A percentile compares a stretch with the other conserved stretches of the same genome.
phyloP scores from a whole-genome alignment of 495 filamentous ascomycete species.

The Haplographium delicatum region DNA sequence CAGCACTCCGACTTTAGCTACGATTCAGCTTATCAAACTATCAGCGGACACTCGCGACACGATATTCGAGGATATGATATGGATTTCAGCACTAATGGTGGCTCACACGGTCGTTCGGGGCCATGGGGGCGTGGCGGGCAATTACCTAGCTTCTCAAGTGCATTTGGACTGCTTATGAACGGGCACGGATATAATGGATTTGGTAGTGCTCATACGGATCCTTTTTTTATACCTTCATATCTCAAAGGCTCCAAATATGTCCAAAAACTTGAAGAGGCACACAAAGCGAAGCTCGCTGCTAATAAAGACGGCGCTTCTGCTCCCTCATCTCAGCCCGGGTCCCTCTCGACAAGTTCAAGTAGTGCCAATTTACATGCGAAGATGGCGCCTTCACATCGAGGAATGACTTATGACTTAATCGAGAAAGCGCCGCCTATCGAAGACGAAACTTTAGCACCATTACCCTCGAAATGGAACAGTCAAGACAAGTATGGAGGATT shows the following conservation, averaged over 20 bases:
- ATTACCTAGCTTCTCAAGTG: slow-evolving; percentile 30
- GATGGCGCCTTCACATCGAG: slow-evolving; percentile 68
- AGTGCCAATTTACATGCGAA: slow-evolving; percentile 56
- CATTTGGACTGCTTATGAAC: slow-evolving; percentile 22
- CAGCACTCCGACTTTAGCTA: slow-evolving; percentile 40
- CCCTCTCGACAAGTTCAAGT: slow-evolving; percentile 59
- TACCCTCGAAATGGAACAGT: slow-evolving; percentile 81
- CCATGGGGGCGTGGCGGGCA: slow-evolving; percentile 37
- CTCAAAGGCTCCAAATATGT: slow-evolving; percentile 72
- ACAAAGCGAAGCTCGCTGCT: slow-evolving; percentile 45
- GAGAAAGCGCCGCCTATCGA: slow-evolving; percentile 62
- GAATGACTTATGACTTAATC: slow-evolving; percentile 80
- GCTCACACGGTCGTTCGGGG: slow-evolving; percentile 23
- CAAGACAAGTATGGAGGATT: slow-evolving; percentile 67
- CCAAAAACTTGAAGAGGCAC: slow-evolving; percentile 62
- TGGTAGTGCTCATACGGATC: slow-evolving; percentile 28
- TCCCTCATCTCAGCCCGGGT: slow-evolving; percentile 33
- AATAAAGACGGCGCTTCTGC: slow-evolving; percentile 40
- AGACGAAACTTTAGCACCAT: slow-evolving; percentile 53
- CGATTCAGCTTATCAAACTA: slow-evolving; percentile 34
- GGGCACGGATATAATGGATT: slow-evolving; percentile 15
- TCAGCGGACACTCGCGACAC: slow-evolving; percentile 28
- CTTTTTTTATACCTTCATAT: slow-evolving; percentile 78
- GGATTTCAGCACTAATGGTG: slow-evolving; percentile 26
- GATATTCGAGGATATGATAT: slow-evolving; percentile 32